Evolutionary conservation across 2,329 filamentous ascomycete species (phyloP).

Genomic region (Leptographium flavum): DNA sequence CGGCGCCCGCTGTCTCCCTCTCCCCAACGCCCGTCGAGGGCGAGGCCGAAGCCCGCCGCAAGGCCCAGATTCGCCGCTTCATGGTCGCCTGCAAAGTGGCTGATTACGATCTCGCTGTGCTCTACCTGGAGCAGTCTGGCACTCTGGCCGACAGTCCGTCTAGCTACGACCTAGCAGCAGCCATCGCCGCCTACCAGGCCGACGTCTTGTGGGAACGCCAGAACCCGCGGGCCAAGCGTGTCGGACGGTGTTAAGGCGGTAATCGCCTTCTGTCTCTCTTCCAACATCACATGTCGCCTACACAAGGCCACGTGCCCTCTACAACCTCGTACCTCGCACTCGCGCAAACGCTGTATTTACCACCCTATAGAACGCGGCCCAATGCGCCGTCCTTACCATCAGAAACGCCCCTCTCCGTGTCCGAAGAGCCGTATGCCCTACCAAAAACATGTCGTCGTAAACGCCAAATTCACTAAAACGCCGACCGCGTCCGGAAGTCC

Average conservation of each 20-base stretch:
- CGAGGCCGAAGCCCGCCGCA: conserved; percentile 59
- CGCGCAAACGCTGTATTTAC: too few species aligned
- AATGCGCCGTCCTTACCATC: too few species aligned
- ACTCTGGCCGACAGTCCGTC: too few species aligned
- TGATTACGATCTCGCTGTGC: conserved; percentile 60
- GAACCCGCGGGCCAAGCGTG: conserved; percentile 44
- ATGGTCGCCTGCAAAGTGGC: conserved; percentile 68
- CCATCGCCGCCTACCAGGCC: conserved; percentile 48
- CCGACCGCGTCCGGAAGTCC: conserved; percentile 45
- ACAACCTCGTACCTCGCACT: too few species aligned
- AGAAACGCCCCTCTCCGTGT: neutral
- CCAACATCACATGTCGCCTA: neutral
- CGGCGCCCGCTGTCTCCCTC: conserved; percentile 19
- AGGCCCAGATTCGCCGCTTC: conserved; percentile 57
- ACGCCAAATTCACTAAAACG: conserved; percentile 27
- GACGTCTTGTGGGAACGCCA: conserved; percentile 65
- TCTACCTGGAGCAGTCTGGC: conserved; percentile 47
- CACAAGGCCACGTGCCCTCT: too few species aligned
- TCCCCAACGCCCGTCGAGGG: conserved; percentile 59
- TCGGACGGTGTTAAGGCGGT: too few species aligned
- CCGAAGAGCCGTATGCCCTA: neutral
- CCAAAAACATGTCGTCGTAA: neutral
- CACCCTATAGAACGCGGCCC: too few species aligned
- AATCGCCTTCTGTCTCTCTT: too few species aligned
- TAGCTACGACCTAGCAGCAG: conserved; percentile 47